A percentile compares a stretch with the other conserved stretches of the same genome.
Conservation (phyloP, 2,329 filamentous ascomycete species). For the Calonectria hongkongensis region DNA sequence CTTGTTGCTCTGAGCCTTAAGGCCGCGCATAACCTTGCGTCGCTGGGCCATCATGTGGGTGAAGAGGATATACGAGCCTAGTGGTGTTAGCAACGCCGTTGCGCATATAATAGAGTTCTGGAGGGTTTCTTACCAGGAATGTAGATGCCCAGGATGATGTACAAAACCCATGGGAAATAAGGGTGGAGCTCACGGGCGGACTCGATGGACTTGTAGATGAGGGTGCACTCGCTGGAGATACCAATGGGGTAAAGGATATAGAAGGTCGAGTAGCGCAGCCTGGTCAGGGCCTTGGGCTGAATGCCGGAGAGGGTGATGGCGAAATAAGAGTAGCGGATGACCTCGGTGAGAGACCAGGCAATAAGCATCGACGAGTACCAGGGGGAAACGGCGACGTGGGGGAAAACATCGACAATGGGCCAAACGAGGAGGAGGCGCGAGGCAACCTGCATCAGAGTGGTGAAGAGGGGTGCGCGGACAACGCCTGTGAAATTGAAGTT, state of each 20-base stretch:
- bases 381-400: conserved; percentile 75
- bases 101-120: neutral
- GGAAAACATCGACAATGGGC: conserved; percentile 86
- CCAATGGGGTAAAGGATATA: conserved; percentile 94
- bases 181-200: conserved; percentile 71
- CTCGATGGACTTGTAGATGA: conserved; percentile 82
- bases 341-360: conserved; percentile 93
- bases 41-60: conserved; percentile 97
- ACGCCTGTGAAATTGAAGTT: conserved; percentile 73
- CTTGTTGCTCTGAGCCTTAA: conserved; percentile 69
- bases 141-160: conserved; percentile 82
- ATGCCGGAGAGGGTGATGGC: conserved; percentile 80
- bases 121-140: conserved; percentile 81
- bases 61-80: conserved; percentile 87
- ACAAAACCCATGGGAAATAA: conserved; percentile 75
- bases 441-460: conserved; percentile 92
- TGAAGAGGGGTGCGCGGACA: conserved; percentile 89
- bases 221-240: conserved; percentile 89
- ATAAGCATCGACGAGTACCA: conserved; percentile 86
- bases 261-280: conserved; percentile 95
- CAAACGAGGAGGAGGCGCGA: conserved; percentile 93
- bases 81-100: conserved; percentile 17
- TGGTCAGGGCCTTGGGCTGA: conserved; percentile 81
- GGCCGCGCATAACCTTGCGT: conserved; percentile 82
- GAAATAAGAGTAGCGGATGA: conserved; percentile 95